phyloP scores from a whole-genome alignment of 83 land plant species.

The Thuja plicata region DNA sequence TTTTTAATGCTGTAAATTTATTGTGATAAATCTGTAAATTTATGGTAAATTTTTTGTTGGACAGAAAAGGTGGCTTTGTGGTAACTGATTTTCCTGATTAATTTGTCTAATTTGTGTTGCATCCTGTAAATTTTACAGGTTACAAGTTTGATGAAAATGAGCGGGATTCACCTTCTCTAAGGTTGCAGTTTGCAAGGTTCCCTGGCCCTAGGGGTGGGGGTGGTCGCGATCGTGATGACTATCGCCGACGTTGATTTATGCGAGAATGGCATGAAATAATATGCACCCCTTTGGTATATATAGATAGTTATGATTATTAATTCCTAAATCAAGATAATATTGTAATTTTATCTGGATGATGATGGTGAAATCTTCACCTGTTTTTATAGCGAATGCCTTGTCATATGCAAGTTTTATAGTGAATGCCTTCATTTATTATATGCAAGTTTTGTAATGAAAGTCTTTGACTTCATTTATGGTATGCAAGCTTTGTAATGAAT shows the following conservation, averaged over 20 bases:
- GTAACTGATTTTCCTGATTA: neutral
- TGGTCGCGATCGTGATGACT: constrained; percentile 21
- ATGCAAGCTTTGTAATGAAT: no score
- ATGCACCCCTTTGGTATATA: no score
- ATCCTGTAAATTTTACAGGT: constrained; percentile 43
- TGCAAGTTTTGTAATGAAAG: no score
- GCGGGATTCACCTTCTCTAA: constrained; percentile 53
- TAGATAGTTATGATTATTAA: no score
- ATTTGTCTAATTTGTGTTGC: neutral
- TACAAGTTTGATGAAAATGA: constrained; percentile 78
- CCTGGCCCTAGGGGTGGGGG: constrained; percentile 73
- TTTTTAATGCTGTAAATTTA: no score
- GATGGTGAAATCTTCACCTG: no score
- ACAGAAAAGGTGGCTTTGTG: neutral
- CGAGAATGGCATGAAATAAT: neutral
- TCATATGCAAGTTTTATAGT: no score
- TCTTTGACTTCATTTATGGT: no score
- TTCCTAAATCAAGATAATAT: no score
- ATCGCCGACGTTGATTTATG: constrained; percentile 14
- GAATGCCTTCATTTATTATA: no score
- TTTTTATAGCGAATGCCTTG: no score
- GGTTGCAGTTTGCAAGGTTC: constrained; percentile 74
- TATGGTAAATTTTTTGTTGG: neutral
- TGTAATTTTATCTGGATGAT: no score
- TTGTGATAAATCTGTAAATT: neutral